phyloP scores from a whole-genome alignment of 495 filamentous ascomycete genomes.

The Lentithecium fluviatile region DNA sequence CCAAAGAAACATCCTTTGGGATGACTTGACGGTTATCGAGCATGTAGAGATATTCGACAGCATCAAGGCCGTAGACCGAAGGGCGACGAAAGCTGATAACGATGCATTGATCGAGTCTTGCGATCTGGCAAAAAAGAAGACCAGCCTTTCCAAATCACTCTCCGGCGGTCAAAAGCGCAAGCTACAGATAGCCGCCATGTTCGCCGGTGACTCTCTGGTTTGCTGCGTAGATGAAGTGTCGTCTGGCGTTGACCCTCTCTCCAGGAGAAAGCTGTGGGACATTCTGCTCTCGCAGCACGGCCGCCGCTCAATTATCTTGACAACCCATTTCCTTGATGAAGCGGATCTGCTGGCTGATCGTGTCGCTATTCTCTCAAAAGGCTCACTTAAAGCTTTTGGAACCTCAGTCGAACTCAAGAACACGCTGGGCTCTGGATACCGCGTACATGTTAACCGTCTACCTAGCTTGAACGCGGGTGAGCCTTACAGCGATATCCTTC shows the following conservation, averaged over 20 bases:
- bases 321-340: constrained; percentile 61
- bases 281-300: constrained; percentile 81
- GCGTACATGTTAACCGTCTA: constrained; percentile 48
- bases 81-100: constrained; percentile 51
- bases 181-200: constrained; percentile 87
- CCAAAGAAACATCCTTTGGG: constrained; percentile 80
- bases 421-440: constrained; percentile 58
- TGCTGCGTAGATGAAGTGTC: constrained; percentile 90
- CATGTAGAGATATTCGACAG: constrained; percentile 78
- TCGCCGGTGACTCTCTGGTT: constrained; percentile 78
- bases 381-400: constrained; percentile 42
- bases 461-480: background rate
- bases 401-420: constrained; percentile 44
- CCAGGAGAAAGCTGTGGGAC: constrained; percentile 83
- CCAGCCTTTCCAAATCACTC: constrained; percentile 66
- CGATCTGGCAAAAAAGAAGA: constrained; percentile 70
- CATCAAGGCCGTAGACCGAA: constrained; percentile 59
- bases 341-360: constrained; percentile 46
- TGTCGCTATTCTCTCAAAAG: constrained; percentile 44
- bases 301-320: constrained; percentile 73
- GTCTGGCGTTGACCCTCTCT: constrained; percentile 78
- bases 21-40: constrained; percentile 77
- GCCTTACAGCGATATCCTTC: constrained; percentile 57
- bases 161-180: constrained; percentile 90
- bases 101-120: constrained; percentile 60